Evolutionary conservation across 2,329 filamentous ascomycete species (phyloP).

Genomic region (Neurospora crassa): DNA sequence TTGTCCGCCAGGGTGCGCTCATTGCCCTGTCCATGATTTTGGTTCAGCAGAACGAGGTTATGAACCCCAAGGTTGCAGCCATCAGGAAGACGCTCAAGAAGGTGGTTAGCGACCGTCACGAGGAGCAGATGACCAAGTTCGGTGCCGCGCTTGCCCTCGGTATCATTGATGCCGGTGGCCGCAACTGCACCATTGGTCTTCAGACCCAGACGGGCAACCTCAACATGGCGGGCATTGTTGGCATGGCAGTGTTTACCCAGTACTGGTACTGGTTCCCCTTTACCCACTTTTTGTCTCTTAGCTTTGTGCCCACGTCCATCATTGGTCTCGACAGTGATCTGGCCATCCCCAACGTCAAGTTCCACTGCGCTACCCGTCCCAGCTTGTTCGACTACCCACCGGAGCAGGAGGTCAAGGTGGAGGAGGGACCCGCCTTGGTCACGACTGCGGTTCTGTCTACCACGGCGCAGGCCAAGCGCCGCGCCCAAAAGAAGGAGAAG

Average conservation of each 20-base stretch:
- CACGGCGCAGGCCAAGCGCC: slow-evolving; percentile 90
- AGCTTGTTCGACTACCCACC: slow-evolving; percentile 98
- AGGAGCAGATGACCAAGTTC: slow-evolving; percentile 99
- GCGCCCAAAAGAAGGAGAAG: slow-evolving; percentile 88
- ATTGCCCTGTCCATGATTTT: slow-evolving; percentile 96
- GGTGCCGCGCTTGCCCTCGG: slow-evolving; percentile 88
- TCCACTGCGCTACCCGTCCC: slow-evolving; percentile 87
- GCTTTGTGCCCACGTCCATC: slow-evolving; percentile 93
- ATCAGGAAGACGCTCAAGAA: slow-evolving; percentile 93
- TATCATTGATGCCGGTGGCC: slow-evolving; percentile 94
- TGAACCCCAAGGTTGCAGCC: slow-evolving; percentile 90
- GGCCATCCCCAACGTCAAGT: slow-evolving; percentile 88
- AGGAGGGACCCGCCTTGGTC: slow-evolving; percentile 87
- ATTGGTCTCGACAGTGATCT: slow-evolving; percentile 92
- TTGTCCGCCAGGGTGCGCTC: slow-evolving; percentile 90
- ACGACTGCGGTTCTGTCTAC: slow-evolving; percentile 94
- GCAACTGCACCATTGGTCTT: slow-evolving; percentile 95
- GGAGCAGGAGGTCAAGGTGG: slow-evolving; percentile 88
- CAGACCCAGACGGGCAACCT: slow-evolving; percentile 97
- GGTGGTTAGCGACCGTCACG: slow-evolving; percentile 87
- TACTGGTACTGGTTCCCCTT: slow-evolving; percentile 99
- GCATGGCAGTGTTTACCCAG: slow-evolving; percentile 96
- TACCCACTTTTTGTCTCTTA: slow-evolving; percentile 91
- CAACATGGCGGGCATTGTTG: slow-evolving; percentile 97
- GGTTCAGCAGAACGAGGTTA: slow-evolving; percentile 97